A percentile compares a stretch with the other conserved stretches of the same genome.
Evolutionary conservation across 768 basidiomycete species (phyloP).

Genomic region (Pleurotus giganteus): DNA sequence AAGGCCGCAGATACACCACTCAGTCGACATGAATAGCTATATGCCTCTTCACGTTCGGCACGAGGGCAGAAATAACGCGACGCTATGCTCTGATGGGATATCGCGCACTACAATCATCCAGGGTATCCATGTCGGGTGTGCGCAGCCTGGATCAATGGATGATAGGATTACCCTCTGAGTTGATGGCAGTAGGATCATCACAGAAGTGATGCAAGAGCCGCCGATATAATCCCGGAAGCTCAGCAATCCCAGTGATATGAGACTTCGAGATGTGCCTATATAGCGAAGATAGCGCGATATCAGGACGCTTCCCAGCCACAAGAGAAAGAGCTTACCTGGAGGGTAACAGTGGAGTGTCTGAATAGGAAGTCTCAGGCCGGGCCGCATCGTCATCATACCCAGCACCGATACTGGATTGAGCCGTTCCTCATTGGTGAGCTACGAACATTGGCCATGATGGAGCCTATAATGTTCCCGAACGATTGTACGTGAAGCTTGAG

Average conservation of each 20-base stretch:
- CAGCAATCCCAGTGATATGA: not conserved
- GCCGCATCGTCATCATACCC: too few species aligned
- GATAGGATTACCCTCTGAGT: not conserved
- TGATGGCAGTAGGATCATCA: not conserved
- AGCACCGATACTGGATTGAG: too few species aligned
- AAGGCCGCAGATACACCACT: not conserved
- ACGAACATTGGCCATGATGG: too few species aligned
- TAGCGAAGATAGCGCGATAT: not conserved
- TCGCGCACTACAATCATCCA: not conserved
- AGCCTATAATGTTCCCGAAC: too few species aligned
- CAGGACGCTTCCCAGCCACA: not conserved
- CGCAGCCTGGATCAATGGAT: not conserved
- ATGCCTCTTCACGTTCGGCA: slow-evolving; percentile 2
- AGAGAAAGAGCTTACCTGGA: not conserved
- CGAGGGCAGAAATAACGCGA: not conserved
- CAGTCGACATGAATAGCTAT: not conserved
- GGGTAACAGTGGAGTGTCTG: not conserved
- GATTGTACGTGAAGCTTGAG: too few species aligned
- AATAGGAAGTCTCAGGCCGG: not conserved
- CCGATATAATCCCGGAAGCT: not conserved
- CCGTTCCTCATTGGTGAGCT: too few species aligned
- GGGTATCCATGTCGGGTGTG: not conserved
- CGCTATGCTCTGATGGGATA: not conserved
- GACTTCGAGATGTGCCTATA: not conserved
- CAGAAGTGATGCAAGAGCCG: not conserved